Base-by-base conservation (phyloP, 106 monocot species). In the Phalaenopsis equestris region DNA sequence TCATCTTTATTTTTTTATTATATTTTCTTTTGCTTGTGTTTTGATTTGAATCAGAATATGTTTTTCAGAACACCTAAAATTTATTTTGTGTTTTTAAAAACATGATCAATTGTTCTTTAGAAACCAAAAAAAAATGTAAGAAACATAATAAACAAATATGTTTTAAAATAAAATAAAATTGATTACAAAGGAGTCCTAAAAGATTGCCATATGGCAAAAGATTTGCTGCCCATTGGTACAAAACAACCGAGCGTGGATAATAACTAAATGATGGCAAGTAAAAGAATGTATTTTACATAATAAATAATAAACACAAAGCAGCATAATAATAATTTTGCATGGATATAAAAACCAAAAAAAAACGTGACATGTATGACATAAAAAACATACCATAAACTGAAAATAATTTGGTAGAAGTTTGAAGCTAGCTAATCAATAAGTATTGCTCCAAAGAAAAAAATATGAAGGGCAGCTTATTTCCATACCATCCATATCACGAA, bases 401-500 rank as follows among this genome's bases (percentile, higher is more conserved):
- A 30, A 67, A 67, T 67, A 30, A 73, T 73, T 73, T 41, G 42
- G 42, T 41, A 42, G 16, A 42, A 9, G 30, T 6, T 16, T 41
- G 42, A 73, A 42, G 5, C 11, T 42, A 67, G 23, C 12, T 9
- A 43, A 74, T 43, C 15, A 42, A 42, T 8, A 15, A 43, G n/a
- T 74, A 56, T 2, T 55, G 30, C 7, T 39, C 74, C 5, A 6
- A 19, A 43, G 43, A 43, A 8, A 42, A 47, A 76, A 23, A 76
- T 21, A 75, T 76, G 39, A 70, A 70, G 0, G 6, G 30, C 38
- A 67, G 16, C 37, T 38, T 21, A 30, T 0, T 52, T 9, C 82
- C 84, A 76, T 87, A 92, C 92, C 89, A 83, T 92, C 92, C 76
- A 92, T 48, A n/a, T 86, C 92, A 55, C 86, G 87, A 55, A 92